A percentile compares a stretch with the other conserved stretches of the same genome.
Evolutionary conservation across 1,139 yeast species (phyloP).

Genomic region (Taphrina populina): DNA sequence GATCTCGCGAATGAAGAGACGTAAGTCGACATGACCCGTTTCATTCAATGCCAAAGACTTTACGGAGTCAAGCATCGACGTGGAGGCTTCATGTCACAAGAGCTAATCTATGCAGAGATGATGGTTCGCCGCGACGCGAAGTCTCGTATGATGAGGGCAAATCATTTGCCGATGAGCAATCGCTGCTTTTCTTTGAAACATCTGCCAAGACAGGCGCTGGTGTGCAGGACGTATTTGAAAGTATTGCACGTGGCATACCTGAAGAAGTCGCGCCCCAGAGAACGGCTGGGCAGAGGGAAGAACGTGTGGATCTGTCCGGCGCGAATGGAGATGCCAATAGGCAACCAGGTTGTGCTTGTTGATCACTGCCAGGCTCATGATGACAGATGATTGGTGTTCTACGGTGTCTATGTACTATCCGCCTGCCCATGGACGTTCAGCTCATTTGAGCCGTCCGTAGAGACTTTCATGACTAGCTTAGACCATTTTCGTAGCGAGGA

Average conservation of each 20-base stretch:
- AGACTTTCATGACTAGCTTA: no score
- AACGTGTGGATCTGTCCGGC: constrained; percentile 28
- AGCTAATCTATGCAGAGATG: background rate
- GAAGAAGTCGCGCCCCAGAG: constrained; percentile 21
- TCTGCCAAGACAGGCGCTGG: constrained; percentile 91
- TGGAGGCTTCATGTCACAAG: background rate
- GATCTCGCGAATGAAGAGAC: constrained; percentile 52
- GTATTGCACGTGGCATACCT: constrained; percentile 57
- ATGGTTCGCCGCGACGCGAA: constrained; percentile 53
- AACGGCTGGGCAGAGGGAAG: constrained; percentile 26
- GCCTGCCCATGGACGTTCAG: no score
- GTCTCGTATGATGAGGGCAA: constrained; percentile 88
- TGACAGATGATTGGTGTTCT: no score
- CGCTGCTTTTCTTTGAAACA: constrained; percentile 85
- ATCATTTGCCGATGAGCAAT: constrained; percentile 77
- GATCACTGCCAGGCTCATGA: no score
- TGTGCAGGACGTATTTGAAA: constrained; percentile 87
- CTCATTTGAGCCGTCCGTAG: no score
- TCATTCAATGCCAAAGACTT: background rate
- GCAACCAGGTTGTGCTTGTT: constrained; percentile 31
- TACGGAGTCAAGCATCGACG: no score
- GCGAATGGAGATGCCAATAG: constrained; percentile 16
- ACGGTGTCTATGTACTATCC: no score
- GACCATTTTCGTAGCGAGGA: no score
- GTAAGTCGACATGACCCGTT: constrained; percentile 42